Evolutionary conservation across 1,284 basidiomycete species (phyloP).

Genomic region (Amylostereum areolatum): DNA sequence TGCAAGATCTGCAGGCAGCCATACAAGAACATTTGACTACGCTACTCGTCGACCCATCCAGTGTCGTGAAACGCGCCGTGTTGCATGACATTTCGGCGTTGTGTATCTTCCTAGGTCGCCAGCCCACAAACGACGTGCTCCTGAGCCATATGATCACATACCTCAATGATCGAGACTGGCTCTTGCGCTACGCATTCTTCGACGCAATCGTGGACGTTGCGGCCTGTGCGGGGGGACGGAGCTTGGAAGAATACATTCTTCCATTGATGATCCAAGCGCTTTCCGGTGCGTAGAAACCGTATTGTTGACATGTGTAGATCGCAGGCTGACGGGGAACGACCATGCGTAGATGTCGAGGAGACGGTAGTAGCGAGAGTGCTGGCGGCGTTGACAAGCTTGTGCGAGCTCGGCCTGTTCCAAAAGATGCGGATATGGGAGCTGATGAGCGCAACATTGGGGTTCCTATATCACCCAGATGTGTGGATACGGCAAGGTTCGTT

Average conservation of each 20-base stretch:
- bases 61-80: conserved; percentile 71
- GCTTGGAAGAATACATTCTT: conserved; percentile 85
- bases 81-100: conserved; percentile 80
- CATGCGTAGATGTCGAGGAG: conserved; percentile 81
- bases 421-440: conserved; percentile 94
- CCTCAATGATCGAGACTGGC: conserved; percentile 93
- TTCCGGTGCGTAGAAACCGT: conserved; percentile 54
- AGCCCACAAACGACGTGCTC: conserved; percentile 91
- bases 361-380: conserved; percentile 88
- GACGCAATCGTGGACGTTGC: conserved; percentile 95
- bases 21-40: conserved; percentile 87
- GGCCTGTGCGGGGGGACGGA: conserved; percentile 82
- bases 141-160: conserved; percentile 99
- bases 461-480: conserved; percentile 93
- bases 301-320: background rate
- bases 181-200: conserved; percentile 87
- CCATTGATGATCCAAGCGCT: conserved; percentile 92
- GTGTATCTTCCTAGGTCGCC: conserved; percentile 89
- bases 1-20: conserved; percentile 80
- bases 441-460: conserved; percentile 80
- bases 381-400: conserved; percentile 77
- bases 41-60: conserved; percentile 69
- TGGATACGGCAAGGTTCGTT: conserved; percentile 87
- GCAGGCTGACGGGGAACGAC: conserved; percentile 36
- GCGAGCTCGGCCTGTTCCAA: conserved; percentile 82